Percentiles rank a stretch among this genome's conserved stretches.
Evolutionary conservation across 2,329 filamentous ascomycete species (phyloP).

Genomic region (Zymoseptoria pseudotritici): DNA sequence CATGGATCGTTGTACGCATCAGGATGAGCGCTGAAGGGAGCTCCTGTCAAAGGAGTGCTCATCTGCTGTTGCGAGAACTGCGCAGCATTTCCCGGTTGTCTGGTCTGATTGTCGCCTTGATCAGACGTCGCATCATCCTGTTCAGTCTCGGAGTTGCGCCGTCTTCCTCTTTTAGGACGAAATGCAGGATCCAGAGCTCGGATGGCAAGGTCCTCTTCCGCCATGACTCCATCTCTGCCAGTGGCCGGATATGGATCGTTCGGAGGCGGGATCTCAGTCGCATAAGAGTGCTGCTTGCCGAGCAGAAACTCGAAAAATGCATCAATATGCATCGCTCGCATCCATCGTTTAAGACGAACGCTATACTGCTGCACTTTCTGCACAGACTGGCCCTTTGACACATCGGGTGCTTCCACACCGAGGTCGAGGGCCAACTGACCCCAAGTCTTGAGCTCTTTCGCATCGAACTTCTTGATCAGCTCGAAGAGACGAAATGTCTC

Average conservation of each 20-base stretch:
- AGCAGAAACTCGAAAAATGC: conserved; percentile 89
- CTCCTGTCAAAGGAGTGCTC: conserved; percentile 45
- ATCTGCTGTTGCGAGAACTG: conserved; percentile 4
- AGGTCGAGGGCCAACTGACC: conserved; percentile 76
- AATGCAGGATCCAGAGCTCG: conserved; percentile 73
- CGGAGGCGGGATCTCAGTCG: conserved; percentile 62
- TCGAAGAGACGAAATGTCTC: conserved; percentile 69
- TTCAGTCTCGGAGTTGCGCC: conserved; percentile 33
- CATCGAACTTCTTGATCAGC: conserved; percentile 69
- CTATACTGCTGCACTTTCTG: conserved; percentile 95
- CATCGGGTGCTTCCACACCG: conserved; percentile 79
- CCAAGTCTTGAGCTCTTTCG: conserved; percentile 87
- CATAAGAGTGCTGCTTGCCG: conserved; percentile 71
- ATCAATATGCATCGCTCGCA: conserved; percentile 93
- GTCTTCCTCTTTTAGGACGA: conserved; percentile 53
- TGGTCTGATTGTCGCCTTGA: conserved; percentile 13
- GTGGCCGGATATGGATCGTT: conserved; percentile 56
- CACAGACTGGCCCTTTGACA: conserved; percentile 68
- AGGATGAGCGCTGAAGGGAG: conserved; percentile 48
- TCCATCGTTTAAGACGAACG: conserved; percentile 87
- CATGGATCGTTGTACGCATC: conserved; percentile 49
- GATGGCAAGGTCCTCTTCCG: conserved; percentile 84
- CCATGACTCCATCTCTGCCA: conserved; percentile 69
- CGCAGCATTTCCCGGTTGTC: conserved; percentile 5
- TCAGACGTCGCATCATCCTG: conserved; percentile 19